Evolutionary conservation across 257 asterid species (phyloP), one percentile per base, ranked within the genome.

Genomic region (Oldenlandia corymbosa): DNA sequence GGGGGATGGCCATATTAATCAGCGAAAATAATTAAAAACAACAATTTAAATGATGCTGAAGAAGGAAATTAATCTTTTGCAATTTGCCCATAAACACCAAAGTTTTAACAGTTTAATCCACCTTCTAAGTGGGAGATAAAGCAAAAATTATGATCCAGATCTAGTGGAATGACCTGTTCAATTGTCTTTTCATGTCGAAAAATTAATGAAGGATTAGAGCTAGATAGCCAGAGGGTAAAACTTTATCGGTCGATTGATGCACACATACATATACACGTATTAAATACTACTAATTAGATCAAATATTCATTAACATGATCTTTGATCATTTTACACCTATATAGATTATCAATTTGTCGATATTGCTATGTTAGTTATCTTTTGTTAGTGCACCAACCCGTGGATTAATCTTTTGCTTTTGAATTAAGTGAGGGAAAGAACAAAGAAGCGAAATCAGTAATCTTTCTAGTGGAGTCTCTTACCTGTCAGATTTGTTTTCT

Each of bases 1-100:
- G 93, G 91, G 93, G 91, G 64, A 27, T 69, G 78, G 62, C 78
- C 80, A 78, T 47, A 26, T 53, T 65, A 58, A 68, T 56, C 26
- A 43, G 51, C 73, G 9, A 31, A 72, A 69, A 23, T 46, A 62
- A 56, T 56, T 30, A 56, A 60, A 64, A 37, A 45, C 50, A 56
- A 56, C 11, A 31, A 61, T 46, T 51, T 47, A 61, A 72, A 73
- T 78, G 77, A 68, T 76, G 73, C 39, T 71, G 11, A 39, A 47
- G 59, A 53, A 58, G 42, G 62, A 75, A 27, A 31, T 18, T 9
- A 43, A 13, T 23, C 31, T 51, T n/a, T 23, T 39, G 59, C 41
- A n/a, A n/a, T n/a, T n/a, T n/a, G n/a, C n/a, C n/a, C n/a, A 45
- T 7, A 32, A n/a, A 47, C 6, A 70, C 5, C n/a, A 41, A 59